A percentile compares a stretch with the other conserved stretches of the same genome.
Evolutionary conservation across 1,284 basidiomycete species (phyloP).

Genomic region (Sphagnurus paluster): DNA sequence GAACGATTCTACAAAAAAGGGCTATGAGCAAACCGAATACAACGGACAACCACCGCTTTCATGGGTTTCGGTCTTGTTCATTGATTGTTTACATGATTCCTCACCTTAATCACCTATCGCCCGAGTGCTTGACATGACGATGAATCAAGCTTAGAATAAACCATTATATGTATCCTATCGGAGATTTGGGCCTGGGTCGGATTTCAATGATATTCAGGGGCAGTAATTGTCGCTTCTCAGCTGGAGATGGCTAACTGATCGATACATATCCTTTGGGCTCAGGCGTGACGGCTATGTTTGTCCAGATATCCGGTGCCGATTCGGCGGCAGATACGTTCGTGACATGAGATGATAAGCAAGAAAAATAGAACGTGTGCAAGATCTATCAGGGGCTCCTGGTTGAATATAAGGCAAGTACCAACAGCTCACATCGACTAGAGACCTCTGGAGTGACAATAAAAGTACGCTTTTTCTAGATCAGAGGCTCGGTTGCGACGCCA

Average conservation of each 20-base stretch:
- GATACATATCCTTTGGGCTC: neutral
- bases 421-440: neutral
- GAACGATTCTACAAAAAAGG: too few species aligned
- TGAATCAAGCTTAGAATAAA: neutral
- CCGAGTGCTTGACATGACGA: too few species aligned
- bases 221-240: neutral
- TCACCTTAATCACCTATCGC: too few species aligned
- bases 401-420: neutral
- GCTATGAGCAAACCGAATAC: neutral
- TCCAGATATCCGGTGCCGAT: slow-evolving; percentile 4
- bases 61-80: too few species aligned
- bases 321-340: too few species aligned
- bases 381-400: neutral
- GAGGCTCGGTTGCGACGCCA: slow-evolving; percentile 5
- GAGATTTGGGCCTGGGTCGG: neutral
- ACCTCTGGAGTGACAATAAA: neutral
- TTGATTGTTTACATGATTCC: too few species aligned
- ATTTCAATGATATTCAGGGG: neutral
- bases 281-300: too few species aligned
- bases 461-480: neutral
- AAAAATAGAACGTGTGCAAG: neutral
- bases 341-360: neutral
- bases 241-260: slow-evolving; percentile 1
- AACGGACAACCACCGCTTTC: neutral
- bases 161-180: slow-evolving; percentile 7